Percentiles rank a stretch among this genome's conserved stretches.
Evolutionary conservation across 495 filamentous ascomycete genomes (phyloP).

Genomic region (Aspergillus taichungensis): DNA sequence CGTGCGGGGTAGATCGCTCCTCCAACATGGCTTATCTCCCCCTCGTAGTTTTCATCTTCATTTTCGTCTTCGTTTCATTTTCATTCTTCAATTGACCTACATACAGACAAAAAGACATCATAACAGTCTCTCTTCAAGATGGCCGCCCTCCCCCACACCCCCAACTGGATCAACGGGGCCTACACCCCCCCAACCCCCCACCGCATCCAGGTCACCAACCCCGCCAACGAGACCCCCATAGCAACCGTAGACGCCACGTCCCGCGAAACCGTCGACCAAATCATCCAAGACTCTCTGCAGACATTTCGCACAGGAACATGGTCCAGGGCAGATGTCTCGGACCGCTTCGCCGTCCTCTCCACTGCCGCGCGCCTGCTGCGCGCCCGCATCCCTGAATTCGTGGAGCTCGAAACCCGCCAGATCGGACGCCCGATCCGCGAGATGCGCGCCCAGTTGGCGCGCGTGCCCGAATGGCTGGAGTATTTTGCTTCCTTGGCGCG

Average conservation of each 20-base stretch:
- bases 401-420: constrained; percentile 49
- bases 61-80: too few species aligned
- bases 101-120: too few species aligned
- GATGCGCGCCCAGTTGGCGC: constrained; percentile 55
- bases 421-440: constrained; percentile 56
- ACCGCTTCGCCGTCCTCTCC: constrained; percentile 48
- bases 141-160: constrained; percentile 11
- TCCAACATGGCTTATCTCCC: too few species aligned
- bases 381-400: constrained; percentile 38
- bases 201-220: constrained; percentile 16
- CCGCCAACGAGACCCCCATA: constrained; percentile 11
- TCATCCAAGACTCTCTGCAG: constrained; percentile 36
- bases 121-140: neutral
- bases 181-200: constrained; percentile 6
- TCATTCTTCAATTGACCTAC: too few species aligned
- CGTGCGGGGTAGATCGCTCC: too few species aligned
- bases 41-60: too few species aligned
- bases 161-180: constrained; percentile 23
- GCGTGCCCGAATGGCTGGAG: constrained; percentile 54
- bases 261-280: constrained; percentile 33
- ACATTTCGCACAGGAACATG: constrained; percentile 48
- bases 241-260: constrained; percentile 45
- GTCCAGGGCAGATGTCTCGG: constrained; percentile 44
- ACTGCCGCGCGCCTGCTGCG: constrained; percentile 44
- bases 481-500: constrained; percentile 54